Conservation (phyloP, 164 flowering plant genomes). For the Chloranthus sessilifolius region DNA sequence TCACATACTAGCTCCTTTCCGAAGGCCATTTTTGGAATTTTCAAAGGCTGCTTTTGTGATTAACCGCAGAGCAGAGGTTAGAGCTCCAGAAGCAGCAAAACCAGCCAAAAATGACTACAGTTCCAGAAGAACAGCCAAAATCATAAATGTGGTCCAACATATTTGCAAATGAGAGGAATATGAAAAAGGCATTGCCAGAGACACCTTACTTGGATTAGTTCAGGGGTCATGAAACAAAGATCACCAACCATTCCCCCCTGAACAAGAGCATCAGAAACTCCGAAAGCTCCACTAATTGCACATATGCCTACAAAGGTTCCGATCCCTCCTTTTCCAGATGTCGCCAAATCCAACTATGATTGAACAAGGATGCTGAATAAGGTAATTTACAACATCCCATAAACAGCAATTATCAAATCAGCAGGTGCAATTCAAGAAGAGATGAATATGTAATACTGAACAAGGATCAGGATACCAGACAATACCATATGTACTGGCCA, state of each 20-base stretch:
- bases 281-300: slow-evolving; percentile 12
- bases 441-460: neutral
- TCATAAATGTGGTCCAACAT: no score
- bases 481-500: no score
- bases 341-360: slow-evolving; percentile 15
- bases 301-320: slow-evolving; percentile 10
- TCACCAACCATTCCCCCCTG: slow-evolving; percentile 27
- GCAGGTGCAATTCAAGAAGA: neutral
- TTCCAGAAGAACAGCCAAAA: neutral
- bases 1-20: slow-evolving; percentile 25
- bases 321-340: slow-evolving; percentile 18
- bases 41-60: slow-evolving; percentile 29
- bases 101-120: slow-evolving; percentile 21
- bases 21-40: slow-evolving; percentile 21
- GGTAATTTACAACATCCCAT: no score
- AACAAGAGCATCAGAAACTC: slow-evolving; percentile 17
- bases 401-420: no score
- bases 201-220: slow-evolving; percentile 15
- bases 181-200: no score
- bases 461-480: no score
- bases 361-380: no score
- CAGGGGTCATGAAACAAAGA: slow-evolving; percentile 18
- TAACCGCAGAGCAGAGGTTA: slow-evolving; percentile 24
- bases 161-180: no score
- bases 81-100: slow-evolving; percentile 26